A percentile compares a stretch with the other conserved stretches of the same genome.
phyloP scores from a whole-genome alignment of 768 basidiomycete genomes.

The Trametes sanguinea region DNA sequence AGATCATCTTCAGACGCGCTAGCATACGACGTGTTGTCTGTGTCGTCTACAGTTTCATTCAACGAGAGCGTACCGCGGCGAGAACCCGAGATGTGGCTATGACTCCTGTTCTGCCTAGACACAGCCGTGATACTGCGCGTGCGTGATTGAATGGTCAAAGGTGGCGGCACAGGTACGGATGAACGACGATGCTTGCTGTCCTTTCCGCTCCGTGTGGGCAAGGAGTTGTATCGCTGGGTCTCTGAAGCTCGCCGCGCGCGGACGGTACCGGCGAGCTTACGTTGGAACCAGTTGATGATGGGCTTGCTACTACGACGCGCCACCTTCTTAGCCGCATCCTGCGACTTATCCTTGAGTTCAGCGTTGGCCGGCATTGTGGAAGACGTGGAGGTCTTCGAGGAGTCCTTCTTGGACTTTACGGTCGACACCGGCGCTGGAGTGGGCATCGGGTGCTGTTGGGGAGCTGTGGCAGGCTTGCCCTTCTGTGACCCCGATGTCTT shows the following conservation, averaged over 20 bases:
- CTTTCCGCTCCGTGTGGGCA: constrained; percentile 22
- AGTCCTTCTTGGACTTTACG: constrained; percentile 30
- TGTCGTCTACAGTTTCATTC: constrained; percentile 56
- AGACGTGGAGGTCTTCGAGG: constrained; percentile 7
- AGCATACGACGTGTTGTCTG: constrained; percentile 38
- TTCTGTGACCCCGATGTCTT: constrained; percentile 14
- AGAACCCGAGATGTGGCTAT: constrained; percentile 17
- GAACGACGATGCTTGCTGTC: constrained; percentile 32
- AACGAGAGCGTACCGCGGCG: constrained; percentile 52
- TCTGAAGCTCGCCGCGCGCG: constrained; percentile 52
- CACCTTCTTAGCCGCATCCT: constrained; percentile 56
- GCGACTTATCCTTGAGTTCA: not conserved
- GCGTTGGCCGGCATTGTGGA: constrained; percentile 6
- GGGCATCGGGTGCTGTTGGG: constrained; percentile 9
- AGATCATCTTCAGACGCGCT: constrained; percentile 50
- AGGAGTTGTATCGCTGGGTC: constrained; percentile 27
- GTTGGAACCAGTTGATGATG: constrained; percentile 88
- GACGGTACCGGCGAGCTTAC: constrained; percentile 75
- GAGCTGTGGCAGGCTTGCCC: constrained; percentile 5
- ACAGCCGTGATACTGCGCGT: constrained; percentile 23
- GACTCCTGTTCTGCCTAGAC: constrained; percentile 25
- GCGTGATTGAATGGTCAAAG: constrained; percentile 28
- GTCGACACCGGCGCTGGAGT: constrained; percentile 12
- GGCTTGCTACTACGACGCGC: constrained; percentile 77
- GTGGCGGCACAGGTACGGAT: constrained; percentile 25